phyloP scores from a whole-genome alignment of 163 green algal species.

The Botryococcus braunii region DNA sequence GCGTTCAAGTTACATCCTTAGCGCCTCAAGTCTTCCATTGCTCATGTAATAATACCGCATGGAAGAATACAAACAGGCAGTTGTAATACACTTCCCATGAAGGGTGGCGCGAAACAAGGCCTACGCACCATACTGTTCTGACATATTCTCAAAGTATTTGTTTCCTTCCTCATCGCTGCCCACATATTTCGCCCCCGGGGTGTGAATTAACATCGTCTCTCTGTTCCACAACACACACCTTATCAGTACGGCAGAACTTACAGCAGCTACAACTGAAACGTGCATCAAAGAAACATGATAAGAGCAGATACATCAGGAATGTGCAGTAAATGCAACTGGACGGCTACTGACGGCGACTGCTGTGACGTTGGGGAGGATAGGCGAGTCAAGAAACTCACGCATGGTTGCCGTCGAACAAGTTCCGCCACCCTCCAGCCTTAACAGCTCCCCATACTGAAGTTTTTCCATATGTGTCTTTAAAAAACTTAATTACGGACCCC shows the following conservation, averaged over 20 bases:
- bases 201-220: constrained; percentile 28
- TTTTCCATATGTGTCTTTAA: constrained; percentile 1
- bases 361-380: neutral
- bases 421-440: constrained; percentile 36
- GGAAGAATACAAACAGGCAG: too few species aligned
- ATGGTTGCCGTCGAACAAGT: constrained; percentile 37
- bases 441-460: constrained; percentile 24
- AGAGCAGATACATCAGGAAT: neutral
- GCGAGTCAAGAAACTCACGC: constrained; percentile 13
- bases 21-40: neutral
- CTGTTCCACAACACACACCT: constrained; percentile 12
- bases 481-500: neutral
- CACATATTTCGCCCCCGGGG: constrained; percentile 23
- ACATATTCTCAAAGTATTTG: constrained; percentile 42
- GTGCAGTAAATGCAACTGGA: neutral
- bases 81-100: neutral
- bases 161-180: constrained; percentile 38
- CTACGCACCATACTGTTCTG: constrained; percentile 15
- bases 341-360: neutral
- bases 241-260: neutral
- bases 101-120: neutral
- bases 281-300: neutral
- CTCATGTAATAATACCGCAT: too few species aligned
- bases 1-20: neutral
- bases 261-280: neutral